phyloP scores from a whole-genome alignment of 75 land plant species.

The Adiantum capillusveneris region DNA sequence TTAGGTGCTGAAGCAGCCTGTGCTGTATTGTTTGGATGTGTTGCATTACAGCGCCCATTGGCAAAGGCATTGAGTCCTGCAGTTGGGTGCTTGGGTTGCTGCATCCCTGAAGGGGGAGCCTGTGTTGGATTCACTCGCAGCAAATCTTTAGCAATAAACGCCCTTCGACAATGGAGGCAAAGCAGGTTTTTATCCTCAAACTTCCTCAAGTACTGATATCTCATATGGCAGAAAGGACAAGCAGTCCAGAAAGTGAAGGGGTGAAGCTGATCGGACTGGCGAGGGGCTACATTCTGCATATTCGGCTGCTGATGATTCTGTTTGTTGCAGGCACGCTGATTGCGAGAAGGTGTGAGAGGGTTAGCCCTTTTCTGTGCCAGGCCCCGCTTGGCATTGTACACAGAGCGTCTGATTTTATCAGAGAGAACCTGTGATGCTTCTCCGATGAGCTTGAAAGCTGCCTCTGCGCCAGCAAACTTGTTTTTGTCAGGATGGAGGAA shows the following conservation, averaged over 20 bases:
- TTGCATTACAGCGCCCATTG: too few species aligned
- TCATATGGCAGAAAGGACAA: constrained; percentile 55
- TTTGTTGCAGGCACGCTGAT: background rate
- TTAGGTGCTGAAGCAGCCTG: background rate
- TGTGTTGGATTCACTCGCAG: background rate
- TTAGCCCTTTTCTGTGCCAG: constrained; percentile 5
- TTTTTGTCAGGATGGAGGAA: constrained; percentile 94
- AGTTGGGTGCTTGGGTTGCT: background rate
- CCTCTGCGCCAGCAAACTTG: constrained; percentile 79
- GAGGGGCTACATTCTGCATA: background rate
- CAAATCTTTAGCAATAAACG: constrained; percentile 57
- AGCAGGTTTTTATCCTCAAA: constrained; percentile 31
- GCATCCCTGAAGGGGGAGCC: background rate
- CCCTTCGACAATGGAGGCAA: constrained; percentile 50
- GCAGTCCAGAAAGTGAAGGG: constrained; percentile 64
- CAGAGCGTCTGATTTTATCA: constrained; percentile 40
- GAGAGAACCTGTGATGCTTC: constrained; percentile 70
- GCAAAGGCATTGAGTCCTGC: too few species aligned
- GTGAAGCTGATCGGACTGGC: constrained; percentile 9
- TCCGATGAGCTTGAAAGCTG: constrained; percentile 83
- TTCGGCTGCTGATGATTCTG: background rate
- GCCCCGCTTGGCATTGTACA: constrained; percentile 49
- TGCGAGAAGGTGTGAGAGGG: background rate
- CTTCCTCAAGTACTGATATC: constrained; percentile 50
- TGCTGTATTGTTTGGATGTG: background rate